phyloP scores from a whole-genome alignment of 2,329 filamentous ascomycete species.

The Trichophyton mentagrophytes region DNA sequence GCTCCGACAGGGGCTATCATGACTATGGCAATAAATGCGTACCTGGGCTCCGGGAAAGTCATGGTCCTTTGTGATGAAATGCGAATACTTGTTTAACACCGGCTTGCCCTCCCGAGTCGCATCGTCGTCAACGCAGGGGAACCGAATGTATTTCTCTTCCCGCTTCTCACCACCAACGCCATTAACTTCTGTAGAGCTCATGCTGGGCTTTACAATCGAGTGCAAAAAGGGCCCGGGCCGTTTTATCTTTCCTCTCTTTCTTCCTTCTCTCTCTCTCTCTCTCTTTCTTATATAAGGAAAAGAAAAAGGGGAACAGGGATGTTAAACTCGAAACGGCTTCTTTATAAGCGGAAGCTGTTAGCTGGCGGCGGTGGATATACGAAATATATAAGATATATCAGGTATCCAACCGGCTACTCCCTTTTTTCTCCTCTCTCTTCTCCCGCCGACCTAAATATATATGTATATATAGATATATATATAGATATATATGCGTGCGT shows the following conservation, averaged over 20 bases:
- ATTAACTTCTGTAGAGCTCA: slow-evolving; percentile 3
- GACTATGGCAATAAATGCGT: slow-evolving; percentile 15
- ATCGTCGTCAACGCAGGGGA: slow-evolving; percentile 42
- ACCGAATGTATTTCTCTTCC: slow-evolving; percentile 44
- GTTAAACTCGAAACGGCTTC: neutral
- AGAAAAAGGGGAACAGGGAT: neutral
- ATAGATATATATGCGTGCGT: no score
- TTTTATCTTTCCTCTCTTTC: neutral
- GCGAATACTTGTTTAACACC: slow-evolving; percentile 76
- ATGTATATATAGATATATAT: no score
- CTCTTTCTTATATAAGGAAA: neutral
- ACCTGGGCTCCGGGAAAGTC: slow-evolving; percentile 87
- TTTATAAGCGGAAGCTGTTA: neutral
- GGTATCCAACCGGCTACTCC: neutral
- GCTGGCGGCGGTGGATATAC: neutral
- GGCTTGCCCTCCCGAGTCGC: slow-evolving; percentile 44
- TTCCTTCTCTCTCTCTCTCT: neutral
- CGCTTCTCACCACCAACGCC: slow-evolving; percentile 14
- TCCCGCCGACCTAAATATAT: neutral
- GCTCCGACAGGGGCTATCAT: neutral
- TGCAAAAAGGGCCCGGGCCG: neutral
- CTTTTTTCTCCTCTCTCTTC: neutral
- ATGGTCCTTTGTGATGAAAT: slow-evolving; percentile 68
- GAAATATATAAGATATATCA: neutral
- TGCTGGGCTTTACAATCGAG: slow-evolving; percentile 1